Conservation (phyloP, 495 filamentous ascomycete genomes). For the Penicillium nucicola region DNA sequence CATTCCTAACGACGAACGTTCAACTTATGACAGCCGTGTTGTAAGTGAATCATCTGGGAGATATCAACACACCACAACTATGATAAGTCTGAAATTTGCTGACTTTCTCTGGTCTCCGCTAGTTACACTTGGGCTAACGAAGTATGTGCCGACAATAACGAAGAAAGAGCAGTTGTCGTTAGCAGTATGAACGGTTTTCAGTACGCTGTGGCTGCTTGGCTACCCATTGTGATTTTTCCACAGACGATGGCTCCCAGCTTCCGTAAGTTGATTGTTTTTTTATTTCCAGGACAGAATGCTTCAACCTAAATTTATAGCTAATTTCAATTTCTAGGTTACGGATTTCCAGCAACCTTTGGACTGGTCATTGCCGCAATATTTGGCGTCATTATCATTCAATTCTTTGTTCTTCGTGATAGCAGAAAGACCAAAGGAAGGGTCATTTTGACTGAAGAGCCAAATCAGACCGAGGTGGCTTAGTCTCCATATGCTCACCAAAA, state of each 20-base stretch:
- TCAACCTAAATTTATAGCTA: too few species aligned
- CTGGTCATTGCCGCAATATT: slow-evolving; percentile 22
- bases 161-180: slow-evolving; percentile 18
- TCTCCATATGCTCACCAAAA: too few species aligned
- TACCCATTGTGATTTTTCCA: slow-evolving; percentile 26
- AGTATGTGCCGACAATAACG: slow-evolving; percentile 20
- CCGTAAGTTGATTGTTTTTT: slow-evolving; percentile 2
- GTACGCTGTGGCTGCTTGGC: slow-evolving; percentile 26
- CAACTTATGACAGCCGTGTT: slow-evolving; percentile 33
- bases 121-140: slow-evolving; percentile 23
- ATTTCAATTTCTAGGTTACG: slow-evolving; percentile 14
- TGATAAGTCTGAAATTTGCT: background rate
- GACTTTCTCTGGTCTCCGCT: background rate
- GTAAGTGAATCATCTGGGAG: slow-evolving; percentile 8
- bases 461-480: too few species aligned
- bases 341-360: slow-evolving; percentile 24
- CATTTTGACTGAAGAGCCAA: too few species aligned
- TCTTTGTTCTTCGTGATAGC: slow-evolving; percentile 16
- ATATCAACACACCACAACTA: background rate
- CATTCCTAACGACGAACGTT: slow-evolving; percentile 16
- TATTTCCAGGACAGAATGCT: background rate
- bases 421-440: background rate
- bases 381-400: slow-evolving; percentile 15
- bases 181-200: slow-evolving; percentile 23
- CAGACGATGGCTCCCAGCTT: slow-evolving; percentile 16